Base-by-base conservation (phyloP, 2,329 filamentous ascomycete genomes). In the Paramyrothecium roridum region DNA sequence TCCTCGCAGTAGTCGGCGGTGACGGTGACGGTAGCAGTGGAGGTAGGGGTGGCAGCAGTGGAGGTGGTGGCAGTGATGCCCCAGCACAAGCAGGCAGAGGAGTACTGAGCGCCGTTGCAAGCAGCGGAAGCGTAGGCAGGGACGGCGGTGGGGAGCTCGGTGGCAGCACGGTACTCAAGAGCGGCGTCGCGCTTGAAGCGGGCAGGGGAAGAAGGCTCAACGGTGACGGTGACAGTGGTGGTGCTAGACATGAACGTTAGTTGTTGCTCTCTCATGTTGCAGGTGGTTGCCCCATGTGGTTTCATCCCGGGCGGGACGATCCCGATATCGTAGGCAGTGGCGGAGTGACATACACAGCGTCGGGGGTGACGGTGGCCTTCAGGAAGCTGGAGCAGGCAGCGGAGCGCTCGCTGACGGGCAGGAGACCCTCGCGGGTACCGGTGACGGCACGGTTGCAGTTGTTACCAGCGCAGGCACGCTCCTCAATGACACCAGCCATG, bases 361-460 rank as follows among this genome's bases (percentile, higher is more conserved):
- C 65, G 16, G 76, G 75, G 52, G 71, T 72, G 56, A 77, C 70
- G 52, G 70, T 71, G 52, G 72, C 71, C 55, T 60, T 56, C 65
- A 73, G 60, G 68, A 76, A 78, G 65, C 67, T 74, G 54, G 70
- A 65, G 66, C 75, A 77, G 65, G 73, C 70, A 61, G 69, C 66
- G 59, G 71, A 65, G 63, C 75, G 74, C 34, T 64, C 63, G 45
- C 65, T 64, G 37, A 72, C 54, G 55, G 71, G 63, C 22, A 60
- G 56, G 52, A 76, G 69, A 40, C 73, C 72, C 19, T 58, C 61
- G 22, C 73, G 69, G 54, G 74, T 77, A 56, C 75, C 75, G 46
- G 75, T 77, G 57, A 79, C 71, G 56, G 74, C 72, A 50, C 75
- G 73, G 67, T 75, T 75, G 70, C 76, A 79, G 70, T 77, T 78